phyloP scores from a whole-genome alignment of 2,329 filamentous ascomycete genomes.

The Claviceps cyperi region DNA sequence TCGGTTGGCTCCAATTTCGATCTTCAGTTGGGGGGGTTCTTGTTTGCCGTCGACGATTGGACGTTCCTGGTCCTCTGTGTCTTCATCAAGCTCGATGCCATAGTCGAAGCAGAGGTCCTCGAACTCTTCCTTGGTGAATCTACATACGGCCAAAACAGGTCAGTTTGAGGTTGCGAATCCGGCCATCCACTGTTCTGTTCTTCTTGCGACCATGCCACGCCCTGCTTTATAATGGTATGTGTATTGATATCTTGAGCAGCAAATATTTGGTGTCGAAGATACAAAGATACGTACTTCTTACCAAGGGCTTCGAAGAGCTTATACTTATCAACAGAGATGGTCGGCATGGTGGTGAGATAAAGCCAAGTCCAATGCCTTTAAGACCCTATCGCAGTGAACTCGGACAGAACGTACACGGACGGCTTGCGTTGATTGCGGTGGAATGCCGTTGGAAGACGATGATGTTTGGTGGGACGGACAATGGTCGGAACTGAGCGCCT shows the following conservation, averaged over 20 bases:
- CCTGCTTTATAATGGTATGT: no score
- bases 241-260: no score
- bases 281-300: conserved; percentile 45
- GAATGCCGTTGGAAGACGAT: conserved; percentile 1
- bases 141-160: conserved; percentile 20
- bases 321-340: conserved; percentile 91
- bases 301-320: conserved; percentile 87
- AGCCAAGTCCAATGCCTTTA: conserved; percentile 10
- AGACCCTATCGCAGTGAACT: not conserved
- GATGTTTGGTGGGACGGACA: conserved; percentile 2
- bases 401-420: not conserved
- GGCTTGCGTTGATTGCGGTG: not conserved
- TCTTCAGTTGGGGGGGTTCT: conserved; percentile 87
- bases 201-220: no score
- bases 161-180: conserved; percentile 4
- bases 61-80: conserved; percentile 64
- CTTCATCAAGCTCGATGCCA: conserved; percentile 94
- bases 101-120: conserved; percentile 98
- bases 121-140: conserved; percentile 85
- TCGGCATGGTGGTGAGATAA: conserved; percentile 55
- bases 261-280: no score
- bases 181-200: not conserved
- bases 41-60: conserved; percentile 65
- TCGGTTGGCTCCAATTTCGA: conserved; percentile 92
- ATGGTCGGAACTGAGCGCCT: not conserved